Evolutionary conservation across 148 eudicot species (phyloP).

Genomic region (Linanthus parryae): DNA sequence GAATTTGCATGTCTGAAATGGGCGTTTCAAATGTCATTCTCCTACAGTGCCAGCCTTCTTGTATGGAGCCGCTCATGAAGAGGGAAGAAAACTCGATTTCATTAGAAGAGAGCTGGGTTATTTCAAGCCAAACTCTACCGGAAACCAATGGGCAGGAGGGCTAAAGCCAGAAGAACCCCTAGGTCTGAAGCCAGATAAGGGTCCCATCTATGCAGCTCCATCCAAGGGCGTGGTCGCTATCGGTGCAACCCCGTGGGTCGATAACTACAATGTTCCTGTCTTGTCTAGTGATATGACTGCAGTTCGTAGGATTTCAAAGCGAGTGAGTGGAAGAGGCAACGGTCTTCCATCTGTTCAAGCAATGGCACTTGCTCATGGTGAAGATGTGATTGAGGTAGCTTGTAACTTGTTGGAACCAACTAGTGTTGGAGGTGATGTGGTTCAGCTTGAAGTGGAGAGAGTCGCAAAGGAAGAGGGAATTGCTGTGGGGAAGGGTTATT

Average conservation of each 20-base stretch:
- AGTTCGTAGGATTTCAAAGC: constrained; percentile 58
- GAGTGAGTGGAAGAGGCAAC: constrained; percentile 66
- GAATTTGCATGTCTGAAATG: too few species aligned
- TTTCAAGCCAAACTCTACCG: constrained; percentile 58
- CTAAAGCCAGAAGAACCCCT: constrained; percentile 30
- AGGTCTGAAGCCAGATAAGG: constrained; percentile 56
- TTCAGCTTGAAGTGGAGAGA: constrained; percentile 62
- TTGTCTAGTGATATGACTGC: constrained; percentile 44
- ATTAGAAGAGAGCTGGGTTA: constrained; percentile 82
- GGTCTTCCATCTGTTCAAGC: constrained; percentile 78
- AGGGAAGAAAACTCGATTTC: constrained; percentile 58
- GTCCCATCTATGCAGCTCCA: constrained; percentile 43
- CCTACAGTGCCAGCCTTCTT: constrained; percentile 75
- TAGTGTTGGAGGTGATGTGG: constrained; percentile 42
- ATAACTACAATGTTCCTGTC: constrained; percentile 78
- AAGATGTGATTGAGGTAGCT: constrained; percentile 66
- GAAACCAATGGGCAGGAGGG: constrained; percentile 71
- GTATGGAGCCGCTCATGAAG: constrained; percentile 72
- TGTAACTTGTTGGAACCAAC: constrained; percentile 70
- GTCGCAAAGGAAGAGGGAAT: constrained; percentile 56
- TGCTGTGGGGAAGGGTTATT: constrained; percentile 62
- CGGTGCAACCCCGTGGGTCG: constrained; percentile 88
- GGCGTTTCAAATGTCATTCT: constrained; percentile 9
- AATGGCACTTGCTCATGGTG: constrained; percentile 86
- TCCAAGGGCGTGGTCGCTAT: constrained; percentile 54